Conservation (phyloP, 1,284 basidiomycete genomes). For the Ganoderma boninense region DNA sequence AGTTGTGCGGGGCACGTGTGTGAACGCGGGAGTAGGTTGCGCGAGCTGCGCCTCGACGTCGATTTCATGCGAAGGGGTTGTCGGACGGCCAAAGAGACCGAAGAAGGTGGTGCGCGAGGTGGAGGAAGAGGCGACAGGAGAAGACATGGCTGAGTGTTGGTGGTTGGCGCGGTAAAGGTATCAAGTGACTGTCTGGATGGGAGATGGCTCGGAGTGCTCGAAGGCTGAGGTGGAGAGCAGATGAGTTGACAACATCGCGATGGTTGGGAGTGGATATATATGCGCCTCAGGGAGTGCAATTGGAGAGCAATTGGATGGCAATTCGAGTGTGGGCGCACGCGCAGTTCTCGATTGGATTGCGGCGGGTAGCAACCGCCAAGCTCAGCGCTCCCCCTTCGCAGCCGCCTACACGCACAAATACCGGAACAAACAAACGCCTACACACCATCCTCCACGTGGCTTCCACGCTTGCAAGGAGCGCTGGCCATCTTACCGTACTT, state of each 20-base stretch:
- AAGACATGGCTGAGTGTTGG: slow-evolving; percentile 19
- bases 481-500: no score
- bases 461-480: neutral
- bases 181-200: neutral
- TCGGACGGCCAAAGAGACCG: slow-evolving; percentile 28
- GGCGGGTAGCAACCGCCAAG: neutral
- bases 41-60: slow-evolving; percentile 19
- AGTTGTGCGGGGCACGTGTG: slow-evolving; percentile 23
- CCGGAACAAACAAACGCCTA: slow-evolving; percentile 1
- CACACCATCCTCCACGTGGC: neutral
- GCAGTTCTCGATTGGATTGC: neutral
- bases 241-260: slow-evolving; percentile 21
- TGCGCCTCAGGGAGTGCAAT: slow-evolving; percentile 13
- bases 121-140: slow-evolving; percentile 15
- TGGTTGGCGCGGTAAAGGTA: slow-evolving; percentile 22
- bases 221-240: slow-evolving; percentile 4
- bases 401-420: slow-evolving; percentile 2
- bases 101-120: slow-evolving; percentile 23
- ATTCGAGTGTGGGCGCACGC: slow-evolving; percentile 6
- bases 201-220: neutral
- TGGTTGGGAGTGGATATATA: slow-evolving; percentile 17
- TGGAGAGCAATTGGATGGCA: slow-evolving; percentile 17
- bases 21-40: slow-evolving; percentile 15
- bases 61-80: slow-evolving; percentile 19
- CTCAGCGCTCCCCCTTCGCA: neutral